These are phyloP conservation scores for Bipolaris oryzae DNA, from an alignment of 2,329 filamentous ascomycete species.

Conservation along the genomic window DNA sequence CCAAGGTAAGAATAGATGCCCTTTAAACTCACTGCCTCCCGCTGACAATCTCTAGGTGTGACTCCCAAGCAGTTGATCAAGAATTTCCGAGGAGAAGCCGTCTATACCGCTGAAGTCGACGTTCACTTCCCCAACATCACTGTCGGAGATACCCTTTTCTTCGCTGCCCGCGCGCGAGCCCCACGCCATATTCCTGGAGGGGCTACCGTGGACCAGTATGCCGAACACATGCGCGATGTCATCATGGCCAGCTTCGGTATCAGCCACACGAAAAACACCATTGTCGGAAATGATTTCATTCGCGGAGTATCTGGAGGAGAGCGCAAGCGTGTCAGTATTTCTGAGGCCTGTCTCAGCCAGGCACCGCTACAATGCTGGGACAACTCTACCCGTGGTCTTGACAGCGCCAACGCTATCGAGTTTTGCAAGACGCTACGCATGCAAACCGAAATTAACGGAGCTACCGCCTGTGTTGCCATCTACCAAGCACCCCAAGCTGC, in stretches of 20 bases:
- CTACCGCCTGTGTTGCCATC: slow-evolving; percentile 61
- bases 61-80: slow-evolving; percentile 76
- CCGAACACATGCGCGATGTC: slow-evolving; percentile 67
- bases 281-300: slow-evolving; percentile 69
- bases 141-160: slow-evolving; percentile 79
- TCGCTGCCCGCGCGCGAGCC: slow-evolving; percentile 73
- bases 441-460: slow-evolving; percentile 56
- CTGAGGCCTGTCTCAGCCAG: slow-evolving; percentile 73
- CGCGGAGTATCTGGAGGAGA: slow-evolving; percentile 72
- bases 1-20: slow-evolving; percentile 53
- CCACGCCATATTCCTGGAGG: slow-evolving; percentile 67
- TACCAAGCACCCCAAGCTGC: slow-evolving; percentile 59
- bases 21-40: neutral
- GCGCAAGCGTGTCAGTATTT: slow-evolving; percentile 72
- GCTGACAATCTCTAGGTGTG: slow-evolving; percentile 56
- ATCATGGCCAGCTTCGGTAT: slow-evolving; percentile 66
- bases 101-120: slow-evolving; percentile 85
- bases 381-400: slow-evolving; percentile 49
- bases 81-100: slow-evolving; percentile 80
- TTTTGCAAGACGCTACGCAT: slow-evolving; percentile 60
- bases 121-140: slow-evolving; percentile 79
- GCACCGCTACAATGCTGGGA: slow-evolving; percentile 66
- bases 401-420: slow-evolving; percentile 56
- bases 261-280: slow-evolving; percentile 65
- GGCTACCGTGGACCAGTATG: slow-evolving; percentile 60